Base-by-base conservation (phyloP, 1,284 basidiomycete species). In the Mycena citricolor region DNA sequence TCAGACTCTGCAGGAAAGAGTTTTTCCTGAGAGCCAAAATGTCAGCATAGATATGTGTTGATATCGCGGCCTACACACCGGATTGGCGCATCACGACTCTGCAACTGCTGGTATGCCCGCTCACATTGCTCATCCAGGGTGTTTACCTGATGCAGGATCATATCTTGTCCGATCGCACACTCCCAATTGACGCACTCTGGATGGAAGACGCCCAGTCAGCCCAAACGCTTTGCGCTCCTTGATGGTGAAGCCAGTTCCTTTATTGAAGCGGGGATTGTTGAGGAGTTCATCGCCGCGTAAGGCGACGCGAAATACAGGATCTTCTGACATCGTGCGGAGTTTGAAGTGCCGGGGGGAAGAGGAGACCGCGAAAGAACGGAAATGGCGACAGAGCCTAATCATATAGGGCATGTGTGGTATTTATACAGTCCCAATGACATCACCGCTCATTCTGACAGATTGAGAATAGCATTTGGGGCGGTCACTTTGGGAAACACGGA, bases 121-220 rank as follows among this genome's bases (percentile, higher is more conserved):
- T 71, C 62, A 58, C 81, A 81, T 61, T 92, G 89, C 52, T 88
- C 79, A 45, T 91, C 84, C 25, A 92, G 73, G 14, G 77, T 76
- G 61, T 90, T 86, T 32, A n/a, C n/a, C n/a, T n/a, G n/a, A n/a
- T n/a, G n/a, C n/a, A n/a, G n/a, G n/a, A n/a, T n/a, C n/a, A n/a
- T n/a, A n/a, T n/a, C n/a, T n/a, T n/a, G n/a, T n/a, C n/a, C n/a
- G n/a, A n/a, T n/a, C n/a, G n/a, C n/a, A n/a, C n/a, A n/a, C n/a
- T n/a, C n/a, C n/a, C n/a, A n/a, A n/a, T n/a, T n/a, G n/a, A n/a
- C n/a, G n/a, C n/a, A 90, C 74, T 44, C 79, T 76, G 54, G 76
- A 80, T 1, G 90, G 91, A 3, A 94, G 69, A 28, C 88, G 79
- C 2, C 87, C 89, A n/a, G 76, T 77, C 3, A 94, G 71, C 4